phyloP scores from a whole-genome alignment of 352 stramenopile genomes.

The Phytophthora syringae region DNA sequence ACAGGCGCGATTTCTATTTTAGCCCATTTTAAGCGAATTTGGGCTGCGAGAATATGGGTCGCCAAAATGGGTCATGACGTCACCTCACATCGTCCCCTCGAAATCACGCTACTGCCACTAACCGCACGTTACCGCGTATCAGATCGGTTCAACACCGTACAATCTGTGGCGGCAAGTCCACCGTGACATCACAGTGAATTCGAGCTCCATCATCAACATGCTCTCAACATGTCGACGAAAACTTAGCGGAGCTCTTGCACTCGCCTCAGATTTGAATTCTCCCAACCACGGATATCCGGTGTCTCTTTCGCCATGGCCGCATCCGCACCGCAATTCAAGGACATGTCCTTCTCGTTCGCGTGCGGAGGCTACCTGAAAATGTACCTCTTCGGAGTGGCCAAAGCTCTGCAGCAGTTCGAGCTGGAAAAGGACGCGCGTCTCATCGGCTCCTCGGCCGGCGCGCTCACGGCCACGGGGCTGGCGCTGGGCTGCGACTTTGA shows the following conservation, averaged over 20 bases:
- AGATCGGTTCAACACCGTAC: conserved; percentile 9
- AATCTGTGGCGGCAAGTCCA: conserved; percentile 14
- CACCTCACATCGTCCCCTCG: not conserved
- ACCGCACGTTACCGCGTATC: not conserved
- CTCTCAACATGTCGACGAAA: no score
- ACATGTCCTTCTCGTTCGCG: conserved; percentile 86
- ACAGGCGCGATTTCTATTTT: not conserved
- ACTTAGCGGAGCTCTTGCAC: not conserved
- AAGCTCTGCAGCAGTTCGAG: conserved; percentile 79
- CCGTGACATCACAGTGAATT: conserved; percentile 10
- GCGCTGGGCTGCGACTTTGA: conserved; percentile 81
- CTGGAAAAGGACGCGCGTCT: conserved; percentile 65
- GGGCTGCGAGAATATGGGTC: no score
- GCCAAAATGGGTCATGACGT: conserved; percentile 14
- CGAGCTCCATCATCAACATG: conserved; percentile 8
- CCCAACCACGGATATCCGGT: no score
- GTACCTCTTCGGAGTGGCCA: conserved; percentile 89
- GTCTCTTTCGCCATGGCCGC: no score
- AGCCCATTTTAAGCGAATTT: conserved; percentile 5
- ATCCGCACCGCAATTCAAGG: conserved; percentile 4
- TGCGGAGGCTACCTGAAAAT: conserved; percentile 90
- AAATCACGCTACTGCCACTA: conserved; percentile 17
- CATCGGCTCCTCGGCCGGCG: conserved; percentile 82
- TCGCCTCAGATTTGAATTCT: conserved; percentile 24
- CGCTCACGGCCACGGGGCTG: conserved; percentile 76